Base-by-base conservation (phyloP, 495 filamentous ascomycete genomes). In the Oidiodendron maius region DNA sequence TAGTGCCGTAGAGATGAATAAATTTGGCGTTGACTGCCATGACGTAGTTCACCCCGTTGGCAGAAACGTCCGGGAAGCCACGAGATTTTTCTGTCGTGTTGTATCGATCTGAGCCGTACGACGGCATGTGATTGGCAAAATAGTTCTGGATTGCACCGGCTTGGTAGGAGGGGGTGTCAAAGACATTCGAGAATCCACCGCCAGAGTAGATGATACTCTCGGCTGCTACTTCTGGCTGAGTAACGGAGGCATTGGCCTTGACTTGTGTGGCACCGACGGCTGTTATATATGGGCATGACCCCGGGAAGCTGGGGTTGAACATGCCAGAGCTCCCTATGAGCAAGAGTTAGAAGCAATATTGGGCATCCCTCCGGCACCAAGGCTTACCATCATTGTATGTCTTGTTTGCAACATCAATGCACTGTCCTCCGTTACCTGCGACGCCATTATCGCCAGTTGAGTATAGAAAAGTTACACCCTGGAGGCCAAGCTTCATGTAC, bases 131-230 rank as follows among this genome's bases (percentile, higher is more conserved):
- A 1, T 46, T n/a, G 1, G 11, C 17, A 36, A 55, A 55, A 20
- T 50, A 55, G 32, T 20, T 47, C 2, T 41, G 13, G 15, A 55
- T 13, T 15, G 47, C 46, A 5, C 40, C 42, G 12, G 35, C 10
- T 43, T 55, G 52, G 21, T 55, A 55, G 6, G 47, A 42, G 2
- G 52, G 52, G 0, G 64, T 35, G 0, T 48, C n/a, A 46, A 72
- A 77, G 40, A 69, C 43, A 59, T 75, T 72, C 50, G 56, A 63
- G 53, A 77, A 77, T 9, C 74, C 73, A 18, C 74, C 74, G 17
- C 72, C 67, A 22, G 67, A 67, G 15, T 57, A 57, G 58, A 68
- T 64, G 11, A 51, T 47, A 4, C 4, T 16, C 22, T 55, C 47
- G n/a, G 47, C 41, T 16, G 52, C 52, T 46, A 45, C 30, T 47